Base-by-base conservation (phyloP, 768 basidiomycete species). In the Cystobasidium onofrii region DNA sequence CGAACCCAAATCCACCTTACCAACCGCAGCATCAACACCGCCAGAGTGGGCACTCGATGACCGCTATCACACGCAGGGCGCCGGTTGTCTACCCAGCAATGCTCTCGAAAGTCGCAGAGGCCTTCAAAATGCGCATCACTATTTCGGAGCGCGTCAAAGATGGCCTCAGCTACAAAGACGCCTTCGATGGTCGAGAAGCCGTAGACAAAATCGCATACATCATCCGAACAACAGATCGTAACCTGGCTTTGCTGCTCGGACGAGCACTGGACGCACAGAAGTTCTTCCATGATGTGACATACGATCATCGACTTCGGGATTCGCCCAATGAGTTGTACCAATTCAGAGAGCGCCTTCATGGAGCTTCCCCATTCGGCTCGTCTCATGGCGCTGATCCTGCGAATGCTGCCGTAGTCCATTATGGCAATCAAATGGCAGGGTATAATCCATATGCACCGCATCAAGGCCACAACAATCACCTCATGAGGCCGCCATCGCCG, bases 271-370 rank as follows among this genome's bases (percentile, higher is more conserved):
- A 98, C 79, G 90, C 94, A 10, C 96, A 98, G 81, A 98, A 98
- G 83, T 98, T 92, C 83, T 98, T 99, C 80, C 96, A 99, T 79
- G 96, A 98, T 79, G 96, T 99, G 77, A 97, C 96, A 10, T 99
- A 98, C 80, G 95, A 97, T 79, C 96, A 99, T 81, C 89, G 95
- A 17, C 81, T 99, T 73, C 84, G 96, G 64, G 96, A 98, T 81
- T 92, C 88, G 78, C 83, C 88, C 0, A 85, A 85, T 75, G 96
- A 99, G 82, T 82, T 99, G 34, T 99, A 97, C 81, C 93, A 95
- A 80, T 98, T 99, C 82, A 85, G 88, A 76, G 88, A 90, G 60
- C 88, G 78, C 80, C 96, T 44, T 86, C 88, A 4, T 91, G 57
- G 57, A 6, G 79, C 91, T 90, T 1, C 93, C 92, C 79, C 73